phyloP scores from a whole-genome alignment of 73 alveolate genomes.

The Effrenium voratum region DNA sequence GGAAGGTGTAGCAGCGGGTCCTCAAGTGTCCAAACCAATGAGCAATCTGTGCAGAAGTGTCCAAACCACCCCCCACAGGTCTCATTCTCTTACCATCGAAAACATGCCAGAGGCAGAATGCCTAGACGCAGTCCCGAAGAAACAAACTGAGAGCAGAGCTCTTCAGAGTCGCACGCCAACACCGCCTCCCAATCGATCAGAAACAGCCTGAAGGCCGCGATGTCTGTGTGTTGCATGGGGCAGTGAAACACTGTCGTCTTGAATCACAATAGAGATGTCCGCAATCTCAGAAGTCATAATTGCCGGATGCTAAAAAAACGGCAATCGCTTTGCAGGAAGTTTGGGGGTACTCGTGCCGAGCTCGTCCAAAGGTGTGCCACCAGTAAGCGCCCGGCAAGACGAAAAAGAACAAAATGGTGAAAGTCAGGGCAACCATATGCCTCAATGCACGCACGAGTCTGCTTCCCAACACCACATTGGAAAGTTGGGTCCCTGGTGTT shows the following conservation, averaged over 20 bases:
- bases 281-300: not conserved
- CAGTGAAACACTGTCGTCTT: not conserved
- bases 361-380: not conserved
- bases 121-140: too few species aligned
- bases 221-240: not conserved
- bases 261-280: not conserved
- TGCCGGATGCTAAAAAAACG: not conserved
- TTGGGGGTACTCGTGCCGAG: not conserved
- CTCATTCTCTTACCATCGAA: too few species aligned
- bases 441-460: not conserved
- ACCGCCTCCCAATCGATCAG: constrained; percentile 63
- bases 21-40: too few species aligned
- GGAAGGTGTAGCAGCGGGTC: too few species aligned
- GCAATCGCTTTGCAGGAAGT: not conserved
- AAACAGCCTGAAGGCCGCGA: constrained; percentile 39
- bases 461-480: not conserved
- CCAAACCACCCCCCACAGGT: too few species aligned
- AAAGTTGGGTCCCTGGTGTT: not conserved
- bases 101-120: not conserved
- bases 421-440: constrained; percentile 60
- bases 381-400: not conserved
- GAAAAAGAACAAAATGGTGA: constrained; percentile 67
- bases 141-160: not conserved
- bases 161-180: constrained; percentile 77
- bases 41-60: too few species aligned